Conservation (phyloP, 1,284 basidiomycete species). For the Rhodotorula sp. region DNA sequence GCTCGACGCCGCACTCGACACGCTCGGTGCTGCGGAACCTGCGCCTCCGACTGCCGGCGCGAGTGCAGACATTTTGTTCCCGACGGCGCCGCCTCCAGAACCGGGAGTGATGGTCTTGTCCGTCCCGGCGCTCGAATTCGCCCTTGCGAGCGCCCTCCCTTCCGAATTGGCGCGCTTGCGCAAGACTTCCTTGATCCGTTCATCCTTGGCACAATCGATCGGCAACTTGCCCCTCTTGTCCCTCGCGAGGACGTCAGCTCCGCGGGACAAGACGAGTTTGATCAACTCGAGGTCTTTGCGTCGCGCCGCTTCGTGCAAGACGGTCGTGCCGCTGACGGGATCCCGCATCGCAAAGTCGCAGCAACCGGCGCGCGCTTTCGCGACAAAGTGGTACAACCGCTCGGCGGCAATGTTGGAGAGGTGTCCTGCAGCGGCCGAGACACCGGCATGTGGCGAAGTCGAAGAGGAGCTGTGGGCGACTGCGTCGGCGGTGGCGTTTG, state of each 20-base stretch:
- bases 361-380: slow-evolving; percentile 43
- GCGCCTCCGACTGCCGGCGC: background rate
- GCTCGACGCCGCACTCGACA: background rate
- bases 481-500: slow-evolving; percentile 52
- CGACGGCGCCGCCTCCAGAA: background rate
- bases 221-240: slow-evolving; percentile 75
- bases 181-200: slow-evolving; percentile 77
- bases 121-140: background rate
- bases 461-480: slow-evolving; percentile 50
- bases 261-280: slow-evolving; percentile 76
- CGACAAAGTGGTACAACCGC: slow-evolving; percentile 40
- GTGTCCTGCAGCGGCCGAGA: slow-evolving; percentile 38
- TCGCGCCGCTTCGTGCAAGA: slow-evolving; percentile 83
- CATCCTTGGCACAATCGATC: slow-evolving; percentile 65
- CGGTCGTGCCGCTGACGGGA: slow-evolving; percentile 68
- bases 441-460: slow-evolving; percentile 51
- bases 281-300: slow-evolving; percentile 78
- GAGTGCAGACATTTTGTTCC: background rate
- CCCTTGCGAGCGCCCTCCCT: slow-evolving; percentile 30
- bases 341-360: slow-evolving; percentile 59
- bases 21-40: background rate
- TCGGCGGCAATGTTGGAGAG: slow-evolving; percentile 39
- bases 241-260: slow-evolving; percentile 85
- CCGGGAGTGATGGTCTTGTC: background rate
- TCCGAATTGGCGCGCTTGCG: slow-evolving; percentile 65